phyloP scores from a whole-genome alignment of 2,329 filamentous ascomycete genomes.

The Ascochyta pisi region DNA sequence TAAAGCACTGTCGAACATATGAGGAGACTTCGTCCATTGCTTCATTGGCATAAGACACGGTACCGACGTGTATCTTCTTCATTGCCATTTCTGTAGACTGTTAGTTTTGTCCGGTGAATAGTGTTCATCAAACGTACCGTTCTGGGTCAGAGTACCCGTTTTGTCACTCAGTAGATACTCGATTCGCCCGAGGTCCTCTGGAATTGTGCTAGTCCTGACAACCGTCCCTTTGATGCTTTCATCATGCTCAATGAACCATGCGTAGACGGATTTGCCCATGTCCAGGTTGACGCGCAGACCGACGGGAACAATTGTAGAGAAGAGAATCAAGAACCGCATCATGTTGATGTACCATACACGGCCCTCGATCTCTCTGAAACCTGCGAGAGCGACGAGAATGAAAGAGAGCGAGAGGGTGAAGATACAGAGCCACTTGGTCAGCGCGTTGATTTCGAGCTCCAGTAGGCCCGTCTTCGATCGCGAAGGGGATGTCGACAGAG shows the following conservation, averaged over 20 bases:
- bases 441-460: constrained; percentile 94
- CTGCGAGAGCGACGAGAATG: constrained; percentile 84
- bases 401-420: constrained; percentile 87
- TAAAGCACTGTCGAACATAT: constrained; percentile 86
- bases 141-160: constrained; percentile 96
- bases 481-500: constrained; percentile 88
- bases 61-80: constrained; percentile 98
- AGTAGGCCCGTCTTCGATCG: constrained; percentile 92
- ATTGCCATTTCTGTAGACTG: constrained; percentile 81
- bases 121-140: constrained; percentile 57
- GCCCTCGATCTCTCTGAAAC: constrained; percentile 71
- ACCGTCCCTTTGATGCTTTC: constrained; percentile 89
- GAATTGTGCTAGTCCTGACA: constrained; percentile 95
- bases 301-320: constrained; percentile 99
- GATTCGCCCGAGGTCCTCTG: constrained; percentile 92
- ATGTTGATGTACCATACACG: constrained; percentile 93
- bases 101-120: constrained; percentile 15
- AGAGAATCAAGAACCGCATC: constrained; percentile 96
- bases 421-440: constrained; percentile 94
- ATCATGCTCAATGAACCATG: constrained; percentile 92
- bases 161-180: constrained; percentile 98
- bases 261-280: constrained; percentile 96
- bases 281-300: constrained; percentile 95
- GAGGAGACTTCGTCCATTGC: constrained; percentile 96
- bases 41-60: constrained; percentile 96